These are phyloP conservation scores for Monascus purpureus DNA, from an alignment of 495 filamentous ascomycete genomes.

Conservation along the genomic window DNA sequence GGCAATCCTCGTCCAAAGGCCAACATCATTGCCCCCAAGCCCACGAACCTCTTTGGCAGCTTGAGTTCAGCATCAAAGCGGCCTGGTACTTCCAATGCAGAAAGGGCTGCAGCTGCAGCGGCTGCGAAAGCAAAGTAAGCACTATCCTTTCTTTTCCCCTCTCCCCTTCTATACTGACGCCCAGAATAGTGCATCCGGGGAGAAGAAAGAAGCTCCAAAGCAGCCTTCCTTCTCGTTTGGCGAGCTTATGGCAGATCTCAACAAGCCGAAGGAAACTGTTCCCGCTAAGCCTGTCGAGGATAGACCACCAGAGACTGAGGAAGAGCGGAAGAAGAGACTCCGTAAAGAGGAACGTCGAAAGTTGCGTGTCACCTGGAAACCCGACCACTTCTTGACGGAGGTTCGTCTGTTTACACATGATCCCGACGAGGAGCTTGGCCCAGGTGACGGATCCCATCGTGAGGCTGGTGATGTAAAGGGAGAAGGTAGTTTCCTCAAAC, in stretches of 20 bases:
- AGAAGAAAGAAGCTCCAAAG: conserved; percentile 30
- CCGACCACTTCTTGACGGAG: conserved; percentile 56
- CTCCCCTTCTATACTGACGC: conserved; percentile 7
- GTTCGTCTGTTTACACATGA: conserved; percentile 65
- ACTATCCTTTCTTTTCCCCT: not conserved
- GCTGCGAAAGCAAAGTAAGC: conserved; percentile 31
- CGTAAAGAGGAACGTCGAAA: conserved; percentile 67
- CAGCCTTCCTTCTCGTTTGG: conserved; percentile 40
- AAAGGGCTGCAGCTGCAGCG: conserved; percentile 33
- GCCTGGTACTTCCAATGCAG: conserved; percentile 42
- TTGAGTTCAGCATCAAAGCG: conserved; percentile 47
- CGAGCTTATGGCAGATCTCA: conserved; percentile 50
- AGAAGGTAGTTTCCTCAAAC: conserved; percentile 73
- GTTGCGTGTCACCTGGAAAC: conserved; percentile 56
- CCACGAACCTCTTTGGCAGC: conserved; percentile 43
- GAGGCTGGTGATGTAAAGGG: conserved; percentile 57
- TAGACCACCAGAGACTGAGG: conserved; percentile 55
- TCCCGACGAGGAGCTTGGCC: conserved; percentile 67
- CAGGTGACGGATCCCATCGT: conserved; percentile 46
- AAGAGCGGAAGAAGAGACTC: conserved; percentile 57
- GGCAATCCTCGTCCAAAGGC: conserved; percentile 29
- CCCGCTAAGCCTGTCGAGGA: conserved; percentile 36
- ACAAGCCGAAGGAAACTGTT: conserved; percentile 46
- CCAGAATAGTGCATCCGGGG: conserved; percentile 13
- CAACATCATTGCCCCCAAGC: conserved; percentile 39